These are phyloP conservation scores for Malus hybrid DNA, from an alignment of 331 rosid species.

Conservation along the genomic window DNA sequence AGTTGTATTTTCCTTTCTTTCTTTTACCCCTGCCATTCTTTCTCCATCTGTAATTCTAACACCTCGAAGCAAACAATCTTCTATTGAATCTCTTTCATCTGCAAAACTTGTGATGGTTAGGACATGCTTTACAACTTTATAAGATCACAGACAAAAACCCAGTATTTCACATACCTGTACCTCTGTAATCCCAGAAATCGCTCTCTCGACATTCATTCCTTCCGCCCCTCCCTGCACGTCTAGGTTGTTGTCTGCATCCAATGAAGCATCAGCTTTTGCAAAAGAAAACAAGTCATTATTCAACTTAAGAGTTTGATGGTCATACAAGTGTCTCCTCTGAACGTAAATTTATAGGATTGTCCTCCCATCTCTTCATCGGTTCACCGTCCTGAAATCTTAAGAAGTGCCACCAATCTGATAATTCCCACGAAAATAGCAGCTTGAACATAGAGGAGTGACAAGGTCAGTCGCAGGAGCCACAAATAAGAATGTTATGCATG, in stretches of 20 bases:
- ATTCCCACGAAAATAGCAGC: conserved; percentile 91
- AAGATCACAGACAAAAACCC: not conserved
- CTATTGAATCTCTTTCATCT: conserved; percentile 32
- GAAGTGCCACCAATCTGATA: conserved; percentile 71
- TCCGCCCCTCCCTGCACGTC: conserved; percentile 42
- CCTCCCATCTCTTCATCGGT: conserved; percentile 47
- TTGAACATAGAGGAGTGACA: conserved; percentile 51
- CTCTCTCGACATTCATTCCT: conserved; percentile 55
- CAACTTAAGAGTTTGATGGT: not conserved
- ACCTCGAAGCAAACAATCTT: conserved; percentile 54
- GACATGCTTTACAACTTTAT: not conserved
- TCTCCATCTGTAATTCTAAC: conserved; percentile 67
- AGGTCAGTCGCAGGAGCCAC: not conserved
- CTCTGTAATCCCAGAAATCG: conserved; percentile 46
- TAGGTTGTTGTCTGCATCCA: conserved; percentile 26
- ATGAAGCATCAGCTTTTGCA: conserved; percentile 18
- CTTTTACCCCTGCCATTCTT: conserved; percentile 44
- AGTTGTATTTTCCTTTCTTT: not conserved
- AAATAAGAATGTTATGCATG: not conserved
- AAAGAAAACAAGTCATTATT: not conserved
- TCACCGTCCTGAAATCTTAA: conserved; percentile 81
- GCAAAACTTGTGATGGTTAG: not conserved
- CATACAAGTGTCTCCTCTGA: not conserved
- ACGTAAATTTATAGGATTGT: not conserved
- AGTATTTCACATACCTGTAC: conserved; percentile 55